Percentiles rank a stretch among this genome's conserved stretches.
Conservation (phyloP, 768 basidiomycete genomes). For the Lentinus tigrinus region DNA sequence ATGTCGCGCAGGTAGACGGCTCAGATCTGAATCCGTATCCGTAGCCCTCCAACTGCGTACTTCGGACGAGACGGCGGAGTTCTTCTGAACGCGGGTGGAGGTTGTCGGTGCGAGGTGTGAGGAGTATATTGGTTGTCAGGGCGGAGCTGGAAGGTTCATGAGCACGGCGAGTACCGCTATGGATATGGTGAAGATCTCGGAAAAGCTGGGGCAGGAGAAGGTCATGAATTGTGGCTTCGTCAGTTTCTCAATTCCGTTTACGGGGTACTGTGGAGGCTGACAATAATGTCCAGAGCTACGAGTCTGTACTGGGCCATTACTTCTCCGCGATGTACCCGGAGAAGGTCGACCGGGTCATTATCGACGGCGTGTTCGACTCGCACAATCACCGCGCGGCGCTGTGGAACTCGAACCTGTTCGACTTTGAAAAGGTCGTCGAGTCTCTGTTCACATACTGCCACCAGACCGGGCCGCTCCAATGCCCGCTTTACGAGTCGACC, state of each 20-base stretch:
- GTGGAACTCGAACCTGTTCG: conserved; percentile 25
- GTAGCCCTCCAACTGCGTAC: too few species aligned
- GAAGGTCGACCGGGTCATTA: conserved; percentile 29
- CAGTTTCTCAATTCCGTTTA: not conserved
- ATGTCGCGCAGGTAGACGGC: too few species aligned
- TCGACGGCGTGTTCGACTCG: conserved; percentile 32
- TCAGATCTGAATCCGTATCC: too few species aligned
- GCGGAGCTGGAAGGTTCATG: too few species aligned
- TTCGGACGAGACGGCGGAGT: conserved; percentile 16
- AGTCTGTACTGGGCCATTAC: conserved; percentile 20
- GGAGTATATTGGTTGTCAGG: too few species aligned
- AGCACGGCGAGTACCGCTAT: too few species aligned
- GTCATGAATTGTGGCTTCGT: conserved; percentile 32
- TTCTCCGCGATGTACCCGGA: conserved; percentile 34
- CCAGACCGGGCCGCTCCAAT: conserved; percentile 23
- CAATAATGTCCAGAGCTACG: conserved; percentile 14
- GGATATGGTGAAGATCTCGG: conserved; percentile 32
- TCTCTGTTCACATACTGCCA: conserved; percentile 20
- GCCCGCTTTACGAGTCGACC: conserved; percentile 25
- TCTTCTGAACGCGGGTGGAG: too few species aligned
- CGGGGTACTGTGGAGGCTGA: not conserved
- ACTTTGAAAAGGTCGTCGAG: conserved; percentile 22
- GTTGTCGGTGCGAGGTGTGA: too few species aligned
- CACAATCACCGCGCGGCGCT: conserved; percentile 19
- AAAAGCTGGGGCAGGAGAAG: conserved; percentile 28